Evolutionary conservation across 176 grass and related monocot species (phyloP), one percentile per base, ranked within the genome.

Genomic region (Musa beccarii): DNA sequence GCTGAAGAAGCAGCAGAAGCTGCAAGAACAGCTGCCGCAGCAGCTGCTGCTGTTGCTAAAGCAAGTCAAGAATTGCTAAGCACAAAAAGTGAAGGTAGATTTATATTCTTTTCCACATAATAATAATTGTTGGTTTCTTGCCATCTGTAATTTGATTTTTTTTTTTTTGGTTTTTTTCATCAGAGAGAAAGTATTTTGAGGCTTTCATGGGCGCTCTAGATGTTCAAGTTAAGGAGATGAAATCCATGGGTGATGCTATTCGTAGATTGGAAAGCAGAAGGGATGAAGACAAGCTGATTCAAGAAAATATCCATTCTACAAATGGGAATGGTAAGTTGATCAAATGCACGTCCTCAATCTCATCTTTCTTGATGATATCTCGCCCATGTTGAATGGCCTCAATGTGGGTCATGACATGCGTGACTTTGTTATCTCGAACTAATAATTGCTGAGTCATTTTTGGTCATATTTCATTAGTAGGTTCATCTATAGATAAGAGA

Each of bases 61-160:
- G 84, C 82, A 72, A 93, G 84, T 57, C 78, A 98, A 87, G 88
- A 98, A 66, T 79, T 98, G 22, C 77, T 98, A 72, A 69, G 81
- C 78, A 81, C 88, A 62, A 98, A 86, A 84, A 85, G 75, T 53
- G 94, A 98, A 93, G 94, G 94, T 98, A 25, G 14, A 21, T 63
- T 65, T 50, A 17, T 22, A 24, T 11, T 56, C 11, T 73, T 73
- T 24, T 72, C 14, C 85, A 78, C 34, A 43, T 5, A 43, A 43
- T 43, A 43, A 43, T 43, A 43, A 6, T 43, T 43, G 34, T 43
- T 43, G 34, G 34, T 43, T 43, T 43, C 34, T 6, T 43, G 34
- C 34, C 34, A 6, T 43, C 34, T 43, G 34, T 43, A 43, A 6
- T 6, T 43, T 43, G 34, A 5, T 43, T 43, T 43, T 5, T 4